A percentile compares a stretch with the other conserved stretches of the same genome.
phyloP scores from a whole-genome alignment of 2,329 filamentous ascomycete species.

The Ceratocystis albifundus region DNA sequence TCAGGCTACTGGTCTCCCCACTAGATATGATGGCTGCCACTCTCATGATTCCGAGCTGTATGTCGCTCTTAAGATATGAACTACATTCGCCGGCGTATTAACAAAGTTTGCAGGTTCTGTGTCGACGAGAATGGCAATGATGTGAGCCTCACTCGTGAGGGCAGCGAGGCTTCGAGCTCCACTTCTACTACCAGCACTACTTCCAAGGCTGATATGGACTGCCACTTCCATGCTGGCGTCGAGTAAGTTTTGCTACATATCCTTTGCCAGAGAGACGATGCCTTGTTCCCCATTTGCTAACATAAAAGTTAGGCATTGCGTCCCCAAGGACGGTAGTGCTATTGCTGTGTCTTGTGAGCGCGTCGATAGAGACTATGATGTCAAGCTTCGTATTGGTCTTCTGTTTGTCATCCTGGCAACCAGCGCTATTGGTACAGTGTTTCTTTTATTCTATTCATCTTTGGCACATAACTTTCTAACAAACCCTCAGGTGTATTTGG shows the following conservation, averaged over 20 bases:
- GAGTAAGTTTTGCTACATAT: slow-evolving; percentile 42
- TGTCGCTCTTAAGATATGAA: slow-evolving; percentile 24
- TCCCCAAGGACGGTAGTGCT: slow-evolving; percentile 31
- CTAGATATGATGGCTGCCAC: slow-evolving; percentile 55
- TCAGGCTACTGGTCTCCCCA: slow-evolving; percentile 44
- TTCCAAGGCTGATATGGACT: slow-evolving; percentile 35
- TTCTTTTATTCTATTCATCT: not conserved
- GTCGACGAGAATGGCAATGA: slow-evolving; percentile 49
- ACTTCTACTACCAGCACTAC: not conserved
- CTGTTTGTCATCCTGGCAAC: slow-evolving; percentile 61
- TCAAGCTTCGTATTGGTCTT: slow-evolving; percentile 56
- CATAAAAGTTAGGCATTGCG: slow-evolving; percentile 42
- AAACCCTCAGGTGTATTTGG: slow-evolving; percentile 44
- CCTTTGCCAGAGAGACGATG: too few species aligned
- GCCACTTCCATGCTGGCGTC: slow-evolving; percentile 65
- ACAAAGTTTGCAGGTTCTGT: slow-evolving; percentile 43
- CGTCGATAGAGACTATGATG: slow-evolving; percentile 48
- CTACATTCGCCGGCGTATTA: not conserved
- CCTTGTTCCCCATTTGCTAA: slow-evolving; percentile 13
- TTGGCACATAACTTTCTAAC: not conserved
- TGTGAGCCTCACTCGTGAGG: slow-evolving; percentile 36
- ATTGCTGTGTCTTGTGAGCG: slow-evolving; percentile 36
- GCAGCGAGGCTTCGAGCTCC: slow-evolving; percentile 27
- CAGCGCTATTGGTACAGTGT: slow-evolving; percentile 46
- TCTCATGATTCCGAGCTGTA: slow-evolving; percentile 47